Evolutionary conservation across 345 rosid genomes (phyloP).

Genomic region (Lumnitzera racemosa): DNA sequence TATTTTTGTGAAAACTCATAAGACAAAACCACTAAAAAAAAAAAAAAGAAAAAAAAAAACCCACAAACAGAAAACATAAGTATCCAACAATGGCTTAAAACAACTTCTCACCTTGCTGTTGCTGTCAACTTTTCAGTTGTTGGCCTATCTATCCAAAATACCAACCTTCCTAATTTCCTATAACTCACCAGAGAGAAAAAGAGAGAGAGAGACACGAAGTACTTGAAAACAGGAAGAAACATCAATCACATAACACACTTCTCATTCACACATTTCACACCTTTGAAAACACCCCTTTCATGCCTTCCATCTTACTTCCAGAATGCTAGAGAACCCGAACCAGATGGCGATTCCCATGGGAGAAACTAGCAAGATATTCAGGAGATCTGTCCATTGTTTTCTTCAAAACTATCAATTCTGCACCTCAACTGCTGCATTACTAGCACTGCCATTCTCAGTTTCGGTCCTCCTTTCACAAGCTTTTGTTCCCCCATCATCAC

Average conservation of each 20-base stretch:
- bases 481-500: conserved; percentile 29
- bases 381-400: conserved; percentile 58
- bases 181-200: neutral
- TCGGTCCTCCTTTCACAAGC: conserved; percentile 55
- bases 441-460: conserved; percentile 51
- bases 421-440: conserved; percentile 45
- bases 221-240: conserved; percentile 7
- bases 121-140: conserved; percentile 26
- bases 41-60: neutral
- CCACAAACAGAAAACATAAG: too few species aligned
- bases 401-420: conserved; percentile 58
- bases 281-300: neutral
- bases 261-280: conserved; percentile 11
- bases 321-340: too few species aligned
- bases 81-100: neutral
- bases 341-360: conserved; percentile 14
- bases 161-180: conserved; percentile 23
- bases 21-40: neutral
- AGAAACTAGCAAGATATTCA: conserved; percentile 41
- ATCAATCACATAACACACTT: conserved; percentile 8
- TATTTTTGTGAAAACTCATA: neutral
- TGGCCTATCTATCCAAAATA: conserved; percentile 36
- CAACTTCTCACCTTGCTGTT: neutral
- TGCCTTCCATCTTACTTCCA: too few species aligned
- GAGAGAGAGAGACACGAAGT: neutral